Conservation (phyloP, 1,139 yeast genomes). For the Candida buenavistaensis region DNA sequence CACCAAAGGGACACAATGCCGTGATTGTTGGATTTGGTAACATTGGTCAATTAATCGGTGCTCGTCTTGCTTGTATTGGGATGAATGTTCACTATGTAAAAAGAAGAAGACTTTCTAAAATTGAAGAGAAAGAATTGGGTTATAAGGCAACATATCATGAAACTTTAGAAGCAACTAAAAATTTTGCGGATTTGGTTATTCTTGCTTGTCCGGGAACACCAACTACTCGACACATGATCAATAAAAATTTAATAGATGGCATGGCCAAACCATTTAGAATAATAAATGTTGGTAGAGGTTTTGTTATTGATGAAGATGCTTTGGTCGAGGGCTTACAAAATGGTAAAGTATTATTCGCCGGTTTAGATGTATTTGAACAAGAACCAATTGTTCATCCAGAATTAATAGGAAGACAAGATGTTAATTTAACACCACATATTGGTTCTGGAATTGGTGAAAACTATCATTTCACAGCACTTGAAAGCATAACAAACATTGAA, state of each 20-base stretch:
- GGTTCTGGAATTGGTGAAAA: slow-evolving; percentile 67
- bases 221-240: slow-evolving; percentile 57
- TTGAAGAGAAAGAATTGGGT: slow-evolving; percentile 38
- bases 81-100: slow-evolving; percentile 69
- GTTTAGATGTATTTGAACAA: slow-evolving; percentile 74
- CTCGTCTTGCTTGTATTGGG: slow-evolving; percentile 56
- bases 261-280: slow-evolving; percentile 58
- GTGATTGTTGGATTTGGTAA: slow-evolving; percentile 79
- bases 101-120: slow-evolving; percentile 45
- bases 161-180: slow-evolving; percentile 33
- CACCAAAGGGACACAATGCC: slow-evolving; percentile 60
- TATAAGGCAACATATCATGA: slow-evolving; percentile 47
- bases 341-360: slow-evolving; percentile 72
- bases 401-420: slow-evolving; percentile 61
- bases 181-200: slow-evolving; percentile 57
- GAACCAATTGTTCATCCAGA: slow-evolving; percentile 63
- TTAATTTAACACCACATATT: slow-evolving; percentile 72
- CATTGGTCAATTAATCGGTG: slow-evolving; percentile 68
- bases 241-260: slow-evolving; percentile 45
- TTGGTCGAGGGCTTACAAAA: slow-evolving; percentile 63
- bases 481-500: slow-evolving; percentile 48
- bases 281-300: slow-evolving; percentile 78
- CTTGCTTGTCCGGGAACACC: slow-evolving; percentile 69
- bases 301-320: slow-evolving; percentile 71
- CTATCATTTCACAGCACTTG: slow-evolving; percentile 47